phyloP scores from a whole-genome alignment of 345 rosid species.

The Lepidium aucheri region DNA sequence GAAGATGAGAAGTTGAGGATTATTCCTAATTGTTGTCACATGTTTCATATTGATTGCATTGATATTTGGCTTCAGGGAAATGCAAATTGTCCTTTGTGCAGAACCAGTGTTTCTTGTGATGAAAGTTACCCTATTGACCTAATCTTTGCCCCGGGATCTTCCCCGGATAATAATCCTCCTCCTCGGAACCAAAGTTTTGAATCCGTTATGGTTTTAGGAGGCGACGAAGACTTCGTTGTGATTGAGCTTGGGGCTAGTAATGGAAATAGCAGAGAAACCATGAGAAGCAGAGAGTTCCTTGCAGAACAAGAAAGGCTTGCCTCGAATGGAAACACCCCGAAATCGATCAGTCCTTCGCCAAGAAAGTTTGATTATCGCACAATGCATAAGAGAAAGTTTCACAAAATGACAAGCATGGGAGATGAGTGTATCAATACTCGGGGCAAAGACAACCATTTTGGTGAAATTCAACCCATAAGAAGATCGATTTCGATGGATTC shows the following conservation, averaged over 20 bases:
- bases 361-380: constrained; percentile 32
- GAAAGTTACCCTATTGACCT: constrained; percentile 32
- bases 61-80: constrained; percentile 90
- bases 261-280: not conserved
- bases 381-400: constrained; percentile 31
- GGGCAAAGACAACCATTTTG: constrained; percentile 43
- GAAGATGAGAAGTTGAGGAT: constrained; percentile 75
- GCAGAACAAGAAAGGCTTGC: constrained; percentile 39
- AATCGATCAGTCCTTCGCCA: constrained; percentile 32
- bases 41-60: constrained; percentile 88
- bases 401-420: constrained; percentile 65
- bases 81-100: constrained; percentile 87
- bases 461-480: constrained; percentile 55
- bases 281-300: constrained; percentile 31
- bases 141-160: constrained; percentile 38
- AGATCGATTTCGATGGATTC: constrained; percentile 96
- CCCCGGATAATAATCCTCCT: constrained; percentile 30
- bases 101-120: constrained; percentile 61
- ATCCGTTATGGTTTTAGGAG: constrained; percentile 16
- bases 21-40: constrained; percentile 77
- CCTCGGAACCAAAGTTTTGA: constrained; percentile 21
- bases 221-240: constrained; percentile 67
- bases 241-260: constrained; percentile 50
- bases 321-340: constrained; percentile 14
- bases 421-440: constrained; percentile 79